Evolutionary conservation across 352 stramenopile species (phyloP), one percentile per base, ranked within the genome.

Genomic region (Phytophthora citrophthora): DNA sequence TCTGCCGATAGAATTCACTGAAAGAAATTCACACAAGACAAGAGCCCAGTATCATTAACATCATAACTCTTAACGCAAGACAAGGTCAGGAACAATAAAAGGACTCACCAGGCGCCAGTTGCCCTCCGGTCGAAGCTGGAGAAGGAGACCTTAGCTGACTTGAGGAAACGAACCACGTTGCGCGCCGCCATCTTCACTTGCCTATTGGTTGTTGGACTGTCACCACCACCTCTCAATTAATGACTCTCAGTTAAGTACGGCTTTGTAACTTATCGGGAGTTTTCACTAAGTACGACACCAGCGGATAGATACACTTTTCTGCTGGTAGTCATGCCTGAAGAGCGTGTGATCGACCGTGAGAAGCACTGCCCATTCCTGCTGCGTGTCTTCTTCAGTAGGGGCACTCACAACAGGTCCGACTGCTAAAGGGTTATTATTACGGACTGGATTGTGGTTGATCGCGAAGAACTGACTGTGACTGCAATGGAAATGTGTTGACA

Each of bases 1-100:
- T 58, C 64, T 95, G 87, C 50, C 87, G 80, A 72, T 90, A 93
- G 68, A 95, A 94, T 74, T 95, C 87, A 70, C 87, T 94, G 59
- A 13, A 15, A 27, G 27, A 52, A 29, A 18, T 18, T 18, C 16
- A 47, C 39, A 54, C 9, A 9, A 16, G 31, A 24, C 18, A 13
- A 18, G 26, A 18, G 57, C 20, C 26, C 61, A n/a, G 38, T 26
- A 20, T 58, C 16, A 46, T 47, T 65, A 34, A 53, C 40, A 26
- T 7, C 41, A 26, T 1, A 54, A 4, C 32, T 16, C n/a, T 54
- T 1, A 16, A 52, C 38, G n/a, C 18, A 49, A n/a, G 31, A 20
- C 24, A 10, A 29, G 5, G 10, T 10, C 8, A 18, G 26, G 23
- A 31, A 0, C 7, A 5, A 1, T 44, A 31, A 9, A 47, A 41